These are phyloP conservation scores for Ogataea minuta DNA, from an alignment of 805 yeast species.

Conservation along the genomic window DNA sequence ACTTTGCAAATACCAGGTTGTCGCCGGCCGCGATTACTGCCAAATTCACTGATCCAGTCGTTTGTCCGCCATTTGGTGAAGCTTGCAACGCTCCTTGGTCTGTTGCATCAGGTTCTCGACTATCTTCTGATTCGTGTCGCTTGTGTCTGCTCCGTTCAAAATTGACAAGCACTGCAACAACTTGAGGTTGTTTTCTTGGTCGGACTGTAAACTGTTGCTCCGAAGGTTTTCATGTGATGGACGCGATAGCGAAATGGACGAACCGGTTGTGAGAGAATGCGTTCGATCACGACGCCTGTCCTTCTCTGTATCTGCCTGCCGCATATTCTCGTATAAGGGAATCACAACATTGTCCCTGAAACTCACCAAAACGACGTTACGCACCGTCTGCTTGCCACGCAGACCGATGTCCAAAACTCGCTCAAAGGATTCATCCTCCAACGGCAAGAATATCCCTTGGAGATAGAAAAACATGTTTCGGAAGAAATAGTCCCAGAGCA, in stretches of 20 bases:
- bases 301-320: slow-evolving; percentile 29
- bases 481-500: slow-evolving; percentile 58
- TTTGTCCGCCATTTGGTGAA: slow-evolving; percentile 5
- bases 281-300: slow-evolving; percentile 19
- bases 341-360: slow-evolving; percentile 54
- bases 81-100: slow-evolving; percentile 25
- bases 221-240: slow-evolving; percentile 1
- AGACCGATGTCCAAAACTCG: not conserved
- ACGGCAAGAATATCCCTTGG: slow-evolving; percentile 59
- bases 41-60: slow-evolving; percentile 23
- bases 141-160: slow-evolving; percentile 49
- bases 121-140: slow-evolving; percentile 54
- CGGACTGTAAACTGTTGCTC: slow-evolving; percentile 10
- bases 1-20: slow-evolving; percentile 70
- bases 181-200: slow-evolving; percentile 10
- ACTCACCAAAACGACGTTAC: slow-evolving; percentile 40
- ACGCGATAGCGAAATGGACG: slow-evolving; percentile 8
- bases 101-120: slow-evolving; percentile 50
- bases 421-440: slow-evolving; percentile 41
- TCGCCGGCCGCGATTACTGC: slow-evolving; percentile 81
- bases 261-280: slow-evolving; percentile 12
- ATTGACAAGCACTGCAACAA: slow-evolving; percentile 64
- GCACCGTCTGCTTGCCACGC: slow-evolving; percentile 28
- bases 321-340: slow-evolving; percentile 47
- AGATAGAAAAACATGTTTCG: slow-evolving; percentile 55